Percentiles rank a stretch among this genome's conserved stretches.
Evolutionary conservation across 169 alveolate species (phyloP).

Genomic region (Babesia bovis): DNA sequence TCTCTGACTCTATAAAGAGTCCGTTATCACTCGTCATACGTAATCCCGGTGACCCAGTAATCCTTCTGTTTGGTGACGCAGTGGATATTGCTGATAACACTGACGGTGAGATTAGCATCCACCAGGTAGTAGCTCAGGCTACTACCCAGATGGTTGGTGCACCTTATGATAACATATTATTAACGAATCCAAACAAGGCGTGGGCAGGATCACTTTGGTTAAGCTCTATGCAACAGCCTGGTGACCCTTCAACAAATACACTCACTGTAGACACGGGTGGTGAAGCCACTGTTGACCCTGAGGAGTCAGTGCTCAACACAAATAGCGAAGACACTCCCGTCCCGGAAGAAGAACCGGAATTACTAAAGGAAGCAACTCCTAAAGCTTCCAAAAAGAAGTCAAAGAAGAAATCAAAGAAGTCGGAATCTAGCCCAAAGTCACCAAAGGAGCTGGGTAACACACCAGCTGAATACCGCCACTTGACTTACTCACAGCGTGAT

Average conservation of each 20-base stretch:
- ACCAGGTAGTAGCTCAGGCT: conserved; percentile 32
- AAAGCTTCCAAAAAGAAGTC: not conserved
- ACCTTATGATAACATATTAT: not conserved
- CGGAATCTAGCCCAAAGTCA: not conserved
- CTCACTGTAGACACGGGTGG: too few species aligned
- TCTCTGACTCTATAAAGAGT: conserved; percentile 55
- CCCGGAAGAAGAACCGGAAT: not conserved
- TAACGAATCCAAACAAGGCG: conserved; percentile 3
- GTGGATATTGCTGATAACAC: conserved; percentile 42
- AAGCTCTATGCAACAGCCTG: conserved; percentile 28
- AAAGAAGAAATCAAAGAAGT: not conserved
- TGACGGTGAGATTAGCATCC: conserved; percentile 38
- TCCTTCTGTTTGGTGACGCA: conserved; percentile 62
- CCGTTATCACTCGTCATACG: conserved; percentile 54
- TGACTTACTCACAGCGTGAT: conserved; percentile 11
- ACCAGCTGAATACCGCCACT: not conserved
- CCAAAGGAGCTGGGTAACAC: not conserved
- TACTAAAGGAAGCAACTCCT: not conserved
- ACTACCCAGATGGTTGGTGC: conserved; percentile 2
- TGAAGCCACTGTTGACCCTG: too few species aligned
- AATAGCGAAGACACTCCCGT: not conserved
- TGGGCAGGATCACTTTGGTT: conserved; percentile 68
- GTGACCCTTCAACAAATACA: not conserved
- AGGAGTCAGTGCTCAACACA: too few species aligned
- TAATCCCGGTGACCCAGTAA: conserved; percentile 60